Conservation (phyloP, 805 yeast genomes). For the Saccharomycopsis synnaedendra region DNA sequence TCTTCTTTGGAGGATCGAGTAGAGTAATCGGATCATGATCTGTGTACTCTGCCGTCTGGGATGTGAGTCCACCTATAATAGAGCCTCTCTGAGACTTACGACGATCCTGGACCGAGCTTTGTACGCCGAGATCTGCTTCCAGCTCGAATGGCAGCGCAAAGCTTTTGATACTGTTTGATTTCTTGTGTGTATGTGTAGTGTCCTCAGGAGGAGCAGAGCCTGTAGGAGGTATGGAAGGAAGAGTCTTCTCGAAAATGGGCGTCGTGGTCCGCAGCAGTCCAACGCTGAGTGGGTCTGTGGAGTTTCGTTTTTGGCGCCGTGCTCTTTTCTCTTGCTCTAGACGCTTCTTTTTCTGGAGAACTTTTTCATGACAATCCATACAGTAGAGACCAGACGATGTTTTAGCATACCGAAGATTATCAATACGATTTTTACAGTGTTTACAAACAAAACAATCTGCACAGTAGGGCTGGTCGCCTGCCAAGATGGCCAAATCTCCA, state of each 20-base stretch:
- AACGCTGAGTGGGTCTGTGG: background rate
- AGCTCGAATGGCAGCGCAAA: conserved; percentile 14
- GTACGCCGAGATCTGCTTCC: too few relatives aligned
- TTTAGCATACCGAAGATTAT: conserved; percentile 82
- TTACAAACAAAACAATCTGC: conserved; percentile 83
- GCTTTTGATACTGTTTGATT: background rate
- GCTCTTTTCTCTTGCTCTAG: conserved; percentile 30
- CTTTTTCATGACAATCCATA: conserved; percentile 80
- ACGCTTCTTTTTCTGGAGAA: conserved; percentile 63
- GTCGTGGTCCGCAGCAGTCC: conserved; percentile 1
- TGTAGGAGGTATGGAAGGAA: conserved; percentile 13
- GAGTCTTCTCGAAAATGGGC: conserved; percentile 15
- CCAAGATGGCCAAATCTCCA: conserved; percentile 84
- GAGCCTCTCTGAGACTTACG: too few relatives aligned
- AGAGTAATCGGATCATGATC: background rate
- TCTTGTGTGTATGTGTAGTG: background rate
- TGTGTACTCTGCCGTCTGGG: conserved; percentile 3
- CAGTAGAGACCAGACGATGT: conserved; percentile 90
- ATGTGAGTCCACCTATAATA: background rate
- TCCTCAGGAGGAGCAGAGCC: background rate
- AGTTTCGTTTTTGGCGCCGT: conserved; percentile 17
- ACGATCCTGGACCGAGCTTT: too few relatives aligned
- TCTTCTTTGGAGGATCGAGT: conserved; percentile 8
- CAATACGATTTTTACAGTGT: conserved; percentile 75
- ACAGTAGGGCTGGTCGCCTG: conserved; percentile 94